Conservation (phyloP, 2,329 filamentous ascomycete species). For the Westerdykella sp. region DNA sequence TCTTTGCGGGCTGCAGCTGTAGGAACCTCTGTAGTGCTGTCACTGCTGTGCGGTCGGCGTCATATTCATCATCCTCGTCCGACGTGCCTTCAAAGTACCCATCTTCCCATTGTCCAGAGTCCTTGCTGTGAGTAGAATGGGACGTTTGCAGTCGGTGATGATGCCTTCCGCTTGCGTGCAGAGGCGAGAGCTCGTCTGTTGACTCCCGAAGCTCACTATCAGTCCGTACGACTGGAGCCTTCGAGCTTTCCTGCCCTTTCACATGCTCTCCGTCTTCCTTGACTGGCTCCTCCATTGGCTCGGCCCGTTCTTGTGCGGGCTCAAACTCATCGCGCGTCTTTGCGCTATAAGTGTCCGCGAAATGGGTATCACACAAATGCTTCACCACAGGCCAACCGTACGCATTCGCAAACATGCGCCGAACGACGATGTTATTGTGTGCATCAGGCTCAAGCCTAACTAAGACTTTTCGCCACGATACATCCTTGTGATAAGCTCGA, state of each 20-base stretch:
- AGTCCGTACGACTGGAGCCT: constrained; percentile 37
- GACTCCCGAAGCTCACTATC: constrained; percentile 47
- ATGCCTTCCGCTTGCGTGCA: constrained; percentile 18
- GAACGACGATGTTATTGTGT: constrained; percentile 97
- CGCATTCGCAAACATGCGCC: constrained; percentile 93
- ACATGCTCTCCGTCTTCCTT: constrained; percentile 62
- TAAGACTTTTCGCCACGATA: constrained; percentile 95
- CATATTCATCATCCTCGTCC: constrained; percentile 42
- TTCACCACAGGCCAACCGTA: constrained; percentile 97
- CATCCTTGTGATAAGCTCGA: constrained; percentile 81
- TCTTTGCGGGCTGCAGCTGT: constrained; percentile 22
- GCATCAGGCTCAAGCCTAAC: constrained; percentile 94
- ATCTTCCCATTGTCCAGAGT: constrained; percentile 46
- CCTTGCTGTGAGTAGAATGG: constrained; percentile 29
- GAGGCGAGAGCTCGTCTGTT: constrained; percentile 34
- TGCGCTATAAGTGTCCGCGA: constrained; percentile 66
- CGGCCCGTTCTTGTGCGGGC: constrained; percentile 61
- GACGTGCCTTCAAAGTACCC: constrained; percentile 45
- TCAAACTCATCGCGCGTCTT: constrained; percentile 63
- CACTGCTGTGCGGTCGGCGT: constrained; percentile 30
- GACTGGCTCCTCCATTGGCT: constrained; percentile 51
- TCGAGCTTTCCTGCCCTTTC: constrained; percentile 39
- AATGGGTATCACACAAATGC: constrained; percentile 91
- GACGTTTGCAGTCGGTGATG: constrained; percentile 19
- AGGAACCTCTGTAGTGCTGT: constrained; percentile 32